These are phyloP conservation scores for Blastosporella zonata DNA, from an alignment of 1,284 basidiomycete genomes.

Conservation along the genomic window DNA sequence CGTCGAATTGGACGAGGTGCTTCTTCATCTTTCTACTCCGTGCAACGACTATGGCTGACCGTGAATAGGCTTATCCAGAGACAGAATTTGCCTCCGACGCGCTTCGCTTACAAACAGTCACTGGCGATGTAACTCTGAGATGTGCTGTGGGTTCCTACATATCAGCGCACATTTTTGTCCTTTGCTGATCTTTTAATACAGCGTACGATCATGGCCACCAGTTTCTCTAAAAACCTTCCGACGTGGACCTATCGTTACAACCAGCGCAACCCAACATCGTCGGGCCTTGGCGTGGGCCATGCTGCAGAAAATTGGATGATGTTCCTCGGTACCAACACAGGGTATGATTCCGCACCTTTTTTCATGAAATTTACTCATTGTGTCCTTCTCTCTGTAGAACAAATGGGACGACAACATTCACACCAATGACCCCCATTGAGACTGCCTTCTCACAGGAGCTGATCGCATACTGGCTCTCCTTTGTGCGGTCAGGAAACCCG, in stretches of 20 bases:
- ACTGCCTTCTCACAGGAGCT: conserved; percentile 49
- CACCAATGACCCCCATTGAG: conserved; percentile 38
- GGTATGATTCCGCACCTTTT: conserved; percentile 30
- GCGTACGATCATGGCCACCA: conserved; percentile 46
- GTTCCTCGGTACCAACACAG: conserved; percentile 57
- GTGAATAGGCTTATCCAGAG: conserved; percentile 28
- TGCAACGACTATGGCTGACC: not conserved
- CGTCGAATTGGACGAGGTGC: conserved; percentile 34
- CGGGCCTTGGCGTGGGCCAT: conserved; percentile 38
- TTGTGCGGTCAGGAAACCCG: conserved; percentile 50
- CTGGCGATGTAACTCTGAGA: conserved; percentile 46
- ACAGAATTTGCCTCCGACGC: conserved; percentile 37
- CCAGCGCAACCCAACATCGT: conserved; percentile 44
- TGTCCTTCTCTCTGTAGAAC: conserved; percentile 25
- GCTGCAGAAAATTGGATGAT: conserved; percentile 65
- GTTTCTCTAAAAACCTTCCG: conserved; percentile 33
- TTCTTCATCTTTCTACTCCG: not conserved
- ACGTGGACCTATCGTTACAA: conserved; percentile 58
- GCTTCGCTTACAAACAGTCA: conserved; percentile 41
- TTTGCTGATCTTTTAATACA: conserved; percentile 18
- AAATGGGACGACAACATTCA: conserved; percentile 40
- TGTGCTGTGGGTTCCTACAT: conserved; percentile 42
- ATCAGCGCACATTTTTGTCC: not conserved
- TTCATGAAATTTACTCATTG: conserved; percentile 3
- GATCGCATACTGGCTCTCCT: conserved; percentile 61